phyloP scores from a whole-genome alignment of 2,329 filamentous ascomycete species.

The Fusarium nisikadoi region DNA sequence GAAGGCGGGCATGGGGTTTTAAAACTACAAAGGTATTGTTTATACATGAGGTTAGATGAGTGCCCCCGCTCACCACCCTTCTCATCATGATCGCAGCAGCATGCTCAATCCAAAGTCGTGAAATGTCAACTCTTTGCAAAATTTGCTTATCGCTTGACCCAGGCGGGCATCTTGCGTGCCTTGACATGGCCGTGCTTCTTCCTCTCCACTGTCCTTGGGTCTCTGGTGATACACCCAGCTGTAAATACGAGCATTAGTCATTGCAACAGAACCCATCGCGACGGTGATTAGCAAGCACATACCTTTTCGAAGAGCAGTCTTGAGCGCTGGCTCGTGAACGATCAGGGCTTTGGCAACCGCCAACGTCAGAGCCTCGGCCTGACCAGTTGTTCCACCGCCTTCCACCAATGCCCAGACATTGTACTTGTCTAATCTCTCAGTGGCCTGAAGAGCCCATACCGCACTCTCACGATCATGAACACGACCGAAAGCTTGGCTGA shows the following conservation, averaged over 20 bases:
- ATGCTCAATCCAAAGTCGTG: constrained; percentile 27
- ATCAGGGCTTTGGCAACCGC: constrained; percentile 88
- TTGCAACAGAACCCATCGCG: constrained; percentile 18
- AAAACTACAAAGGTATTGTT: constrained; percentile 46
- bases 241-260: constrained; percentile 56
- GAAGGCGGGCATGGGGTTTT: constrained; percentile 33
- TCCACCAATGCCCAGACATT: constrained; percentile 89
- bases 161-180: constrained; percentile 96
- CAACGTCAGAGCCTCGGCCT: constrained; percentile 93
- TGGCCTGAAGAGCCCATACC: constrained; percentile 87
- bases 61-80: constrained; percentile 27
- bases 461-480: constrained; percentile 95
- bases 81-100: constrained; percentile 33
- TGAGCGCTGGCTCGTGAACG: constrained; percentile 91
- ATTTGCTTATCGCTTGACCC: constrained; percentile 81
- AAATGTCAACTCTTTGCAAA: constrained; percentile 19
- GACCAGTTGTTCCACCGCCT: constrained; percentile 92
- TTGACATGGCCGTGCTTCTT: constrained; percentile 98
- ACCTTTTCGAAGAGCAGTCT: constrained; percentile 89
- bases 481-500: constrained; percentile 84
- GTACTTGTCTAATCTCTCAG: constrained; percentile 90
- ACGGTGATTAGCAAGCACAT: constrained; percentile 52
- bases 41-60: constrained; percentile 39
- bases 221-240: constrained; percentile 94
- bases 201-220: constrained; percentile 91